Percentiles rank a stretch among this genome's conserved stretches.
phyloP scores from a whole-genome alignment of 352 stramenopile species.

The Thalassiosira mediterranea region DNA sequence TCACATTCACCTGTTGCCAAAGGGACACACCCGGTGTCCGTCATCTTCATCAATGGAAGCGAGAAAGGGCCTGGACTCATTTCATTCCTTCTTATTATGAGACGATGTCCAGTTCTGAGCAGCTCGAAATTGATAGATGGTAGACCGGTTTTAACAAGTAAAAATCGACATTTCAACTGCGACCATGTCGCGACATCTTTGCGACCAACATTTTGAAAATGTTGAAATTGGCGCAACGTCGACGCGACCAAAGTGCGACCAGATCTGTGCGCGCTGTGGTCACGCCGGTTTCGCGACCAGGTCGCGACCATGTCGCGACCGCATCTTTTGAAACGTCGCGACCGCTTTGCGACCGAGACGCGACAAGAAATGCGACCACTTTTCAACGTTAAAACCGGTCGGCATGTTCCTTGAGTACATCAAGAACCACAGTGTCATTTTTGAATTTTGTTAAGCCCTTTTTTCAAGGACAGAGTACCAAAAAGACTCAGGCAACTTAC shows the following conservation, averaged over 20 bases:
- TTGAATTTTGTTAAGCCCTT: constrained; percentile 2
- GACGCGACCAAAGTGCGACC: too few relatives aligned
- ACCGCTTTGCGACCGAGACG: too few relatives aligned
- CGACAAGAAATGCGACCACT: constrained; percentile 27
- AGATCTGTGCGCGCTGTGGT: too few relatives aligned
- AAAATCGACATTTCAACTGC: constrained; percentile 11
- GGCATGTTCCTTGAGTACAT: constrained; percentile 3
- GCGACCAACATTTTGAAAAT: too few relatives aligned
- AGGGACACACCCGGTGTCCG: neutral
- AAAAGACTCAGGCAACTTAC: constrained; percentile 22
- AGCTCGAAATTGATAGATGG: too few relatives aligned
- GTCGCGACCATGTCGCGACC: too few relatives aligned
- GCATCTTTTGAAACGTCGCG: too few relatives aligned
- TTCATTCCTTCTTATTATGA: constrained; percentile 12
- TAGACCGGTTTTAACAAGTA: constrained; percentile 8
- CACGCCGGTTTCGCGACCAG: too few relatives aligned
- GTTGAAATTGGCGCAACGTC: too few relatives aligned
- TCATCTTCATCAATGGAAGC: constrained; percentile 21
- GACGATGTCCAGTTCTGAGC: too few relatives aligned
- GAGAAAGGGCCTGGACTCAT: constrained; percentile 4
- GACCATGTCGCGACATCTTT: constrained; percentile 1
- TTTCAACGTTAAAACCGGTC: constrained; percentile 2
- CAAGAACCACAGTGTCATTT: neutral
- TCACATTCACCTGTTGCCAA: constrained; percentile 24
- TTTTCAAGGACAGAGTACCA: constrained; percentile 37